Base-by-base conservation (phyloP, 441 rosid species). In the Erysimum pusillum region DNA sequence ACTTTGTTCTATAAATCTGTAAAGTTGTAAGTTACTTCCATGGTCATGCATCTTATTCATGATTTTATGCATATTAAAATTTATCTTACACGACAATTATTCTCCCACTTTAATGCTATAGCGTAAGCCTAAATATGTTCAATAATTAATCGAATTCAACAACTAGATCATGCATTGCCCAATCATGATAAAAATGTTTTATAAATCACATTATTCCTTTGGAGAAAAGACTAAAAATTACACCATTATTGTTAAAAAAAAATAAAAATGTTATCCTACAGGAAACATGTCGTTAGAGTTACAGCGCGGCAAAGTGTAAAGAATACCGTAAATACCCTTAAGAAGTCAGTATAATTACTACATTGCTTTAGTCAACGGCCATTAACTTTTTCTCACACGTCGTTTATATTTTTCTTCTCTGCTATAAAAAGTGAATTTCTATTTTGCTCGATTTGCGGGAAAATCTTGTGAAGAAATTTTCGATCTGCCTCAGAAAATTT, bases 401-500 rank as follows among this genome's bases (percentile, higher is more conserved):
- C 77, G 77, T 71, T 28, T 45, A 17, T 15, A 17, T 17, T 4
- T 13, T 49, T 10, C 1, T 6, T 25, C 42, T 17, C 11, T 13
- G 59, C 63, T 78, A 78, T 78, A 78, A 65, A 78, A 78, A 58
- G 73, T 64, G 73, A n/a, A 51, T 58, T 51, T 60, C 73, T 17
- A 41, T 72, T 9, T 15, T n/a, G 73, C 73, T 78, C 64, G 69
- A 67, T 78, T 61, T 73, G 59, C 74, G 76, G 81, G 76, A 72
- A 78, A 77, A 34, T 72, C 64, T 52, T 66, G 69, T 18, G 56
- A 69, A 71, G 60, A 67, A 44, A 13, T 25, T 72, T 58, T 51
- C 41, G 61, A 72, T 72, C 74, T 66, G 76, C 67, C 65, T 67
- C 69, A 44, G 78, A 78, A 59, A 73, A 22, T 9, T 48, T 78